Conservation (phyloP, 768 basidiomycete genomes). For the Lyophyllum atratum region DNA sequence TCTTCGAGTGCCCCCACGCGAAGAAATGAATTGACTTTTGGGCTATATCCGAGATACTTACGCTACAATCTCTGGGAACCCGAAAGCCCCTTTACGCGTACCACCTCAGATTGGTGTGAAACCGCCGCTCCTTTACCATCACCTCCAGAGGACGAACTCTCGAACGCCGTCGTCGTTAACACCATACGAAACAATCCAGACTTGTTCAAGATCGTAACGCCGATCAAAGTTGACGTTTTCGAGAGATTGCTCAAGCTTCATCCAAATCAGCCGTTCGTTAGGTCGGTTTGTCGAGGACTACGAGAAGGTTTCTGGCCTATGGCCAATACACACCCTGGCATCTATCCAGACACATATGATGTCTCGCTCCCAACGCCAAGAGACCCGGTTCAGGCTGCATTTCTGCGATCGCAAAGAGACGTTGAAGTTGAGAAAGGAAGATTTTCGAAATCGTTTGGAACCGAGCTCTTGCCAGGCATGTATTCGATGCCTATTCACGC, state of each 20-base stretch:
- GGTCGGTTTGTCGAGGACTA: constrained; percentile 28
- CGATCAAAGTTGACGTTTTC: constrained; percentile 18
- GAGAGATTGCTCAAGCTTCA: constrained; percentile 25
- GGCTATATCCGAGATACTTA: constrained; percentile 10
- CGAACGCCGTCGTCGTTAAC: constrained; percentile 11
- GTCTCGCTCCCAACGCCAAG: constrained; percentile 8
- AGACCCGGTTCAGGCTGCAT: constrained; percentile 14
- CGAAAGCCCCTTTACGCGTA: neutral
- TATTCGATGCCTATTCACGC: constrained; percentile 19
- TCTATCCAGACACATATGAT: constrained; percentile 23
- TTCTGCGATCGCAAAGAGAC: constrained; percentile 24
- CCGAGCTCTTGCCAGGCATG: constrained; percentile 22
- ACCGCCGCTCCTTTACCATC: constrained; percentile 11
- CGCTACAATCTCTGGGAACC: constrained; percentile 18
- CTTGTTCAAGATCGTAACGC: constrained; percentile 37
- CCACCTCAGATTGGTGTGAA: constrained; percentile 20
- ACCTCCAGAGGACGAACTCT: constrained; percentile 11
- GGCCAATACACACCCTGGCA: constrained; percentile 21
- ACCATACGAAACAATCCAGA: constrained; percentile 25
- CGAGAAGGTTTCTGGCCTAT: constrained; percentile 46
- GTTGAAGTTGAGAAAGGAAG: constrained; percentile 12
- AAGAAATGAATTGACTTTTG: neutral
- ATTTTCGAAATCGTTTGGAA: constrained; percentile 11
- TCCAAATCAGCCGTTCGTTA: constrained; percentile 42
- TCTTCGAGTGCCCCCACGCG: neutral